Evolutionary conservation across 768 basidiomycete genomes (phyloP).

Genomic region (Dioszegia hungarica): DNA sequence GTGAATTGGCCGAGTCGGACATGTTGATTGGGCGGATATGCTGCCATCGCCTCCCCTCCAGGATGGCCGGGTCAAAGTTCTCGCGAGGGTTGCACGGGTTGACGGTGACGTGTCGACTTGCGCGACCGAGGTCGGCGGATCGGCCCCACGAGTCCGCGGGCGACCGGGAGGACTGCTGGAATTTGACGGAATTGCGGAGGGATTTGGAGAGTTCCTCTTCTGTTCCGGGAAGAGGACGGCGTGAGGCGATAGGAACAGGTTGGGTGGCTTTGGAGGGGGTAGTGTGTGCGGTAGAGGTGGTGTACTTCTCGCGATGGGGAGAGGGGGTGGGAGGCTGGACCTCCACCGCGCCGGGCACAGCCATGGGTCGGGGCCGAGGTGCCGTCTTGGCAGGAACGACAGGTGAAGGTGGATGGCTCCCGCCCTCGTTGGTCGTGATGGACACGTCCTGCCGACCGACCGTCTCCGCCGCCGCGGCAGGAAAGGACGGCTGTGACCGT

Average conservation of each 20-base stretch:
- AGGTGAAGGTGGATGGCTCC: conserved; percentile 14
- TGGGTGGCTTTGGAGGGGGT: conserved; percentile 10
- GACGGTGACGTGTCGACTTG: conserved; percentile 47
- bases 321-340: conserved; percentile 18
- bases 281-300: too few species aligned
- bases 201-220: conserved; percentile 18
- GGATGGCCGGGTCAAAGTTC: conserved; percentile 19
- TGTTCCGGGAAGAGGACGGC: neutral
- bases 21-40: conserved; percentile 64
- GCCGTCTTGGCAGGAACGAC: neutral
- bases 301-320: neutral
- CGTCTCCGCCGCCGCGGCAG: conserved; percentile 34
- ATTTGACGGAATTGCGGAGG: conserved; percentile 8
- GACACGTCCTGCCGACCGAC: conserved; percentile 33
- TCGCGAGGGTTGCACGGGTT: conserved; percentile 45
- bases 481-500: conserved; percentile 36
- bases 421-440: neutral
- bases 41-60: conserved; percentile 74
- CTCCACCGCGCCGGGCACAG: conserved; percentile 26
- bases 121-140: conserved; percentile 9
- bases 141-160: conserved; percentile 14
- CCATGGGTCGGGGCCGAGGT: conserved; percentile 7
- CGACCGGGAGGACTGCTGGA: conserved; percentile 15
- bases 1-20: conserved; percentile 59
- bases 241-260: conserved; percentile 19